Base-by-base conservation (phyloP, 371 early-diverging fungal genomes). In the Rhizopus delemar region DNA sequence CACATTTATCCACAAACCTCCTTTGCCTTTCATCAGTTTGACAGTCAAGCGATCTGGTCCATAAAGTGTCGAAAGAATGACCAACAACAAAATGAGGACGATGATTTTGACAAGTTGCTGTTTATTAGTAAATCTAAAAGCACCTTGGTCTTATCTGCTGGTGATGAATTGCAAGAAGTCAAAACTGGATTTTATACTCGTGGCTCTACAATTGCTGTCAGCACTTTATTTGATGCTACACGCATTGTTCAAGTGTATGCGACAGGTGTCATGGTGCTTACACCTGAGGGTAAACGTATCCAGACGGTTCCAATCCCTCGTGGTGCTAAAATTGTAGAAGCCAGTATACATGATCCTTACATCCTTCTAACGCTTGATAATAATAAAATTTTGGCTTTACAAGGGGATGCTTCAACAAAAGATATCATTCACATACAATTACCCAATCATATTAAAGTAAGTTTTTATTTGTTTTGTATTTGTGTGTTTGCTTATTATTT, bases 101-200 rank as follows among this genome's bases (percentile, higher is more conserved):
- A 78, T 8, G 76, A 78, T 4, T 74, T 78, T 56, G 86, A 92
- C 57, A 86, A 86, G 51, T 80, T 83, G 34, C 41, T 94, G 56
- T 74, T 94, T 55, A 85, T 94, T 45, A 89, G 91, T 38, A 86
- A 84, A 52, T 80, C 83, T 12, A 66, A 67, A 15, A 69, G 70
- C 33, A 92, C 93, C 3, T 68, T 89, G 77, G 90, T 94, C 4
- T 75, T 95, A 34, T 74, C 83, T 8, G 86, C 92, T 4, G 94
- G 93, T 46, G 90, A 92, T 33, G 96, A 95, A 56, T 73, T 97
- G 9, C 81, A 83, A 41, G 92, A 97, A 70, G 86, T 88, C 28
- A 80, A 75, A 33, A 81, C 85, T 0, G 91, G 86, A 5, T 96
- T 97, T 62, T 90, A 82, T 61, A 80, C 84, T 0, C 68, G 76